These are phyloP conservation scores for Podospora comata DNA, from an alignment of 495 filamentous ascomycete genomes.

Conservation along the genomic window DNA sequence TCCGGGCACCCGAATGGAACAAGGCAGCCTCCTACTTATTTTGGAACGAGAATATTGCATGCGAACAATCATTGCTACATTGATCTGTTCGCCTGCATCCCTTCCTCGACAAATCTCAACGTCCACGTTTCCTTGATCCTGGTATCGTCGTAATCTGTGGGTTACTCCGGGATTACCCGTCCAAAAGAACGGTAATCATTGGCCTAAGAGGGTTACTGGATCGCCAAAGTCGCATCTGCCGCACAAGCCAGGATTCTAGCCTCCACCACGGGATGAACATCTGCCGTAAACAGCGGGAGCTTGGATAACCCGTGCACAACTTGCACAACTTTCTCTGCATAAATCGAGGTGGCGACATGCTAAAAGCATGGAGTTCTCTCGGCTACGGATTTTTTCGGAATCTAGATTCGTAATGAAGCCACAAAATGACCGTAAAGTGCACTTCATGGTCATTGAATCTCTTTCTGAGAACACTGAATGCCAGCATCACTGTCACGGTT, in stretches of 20 bases:
- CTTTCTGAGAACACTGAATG: too few relatives aligned
- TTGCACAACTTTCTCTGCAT: neutral
- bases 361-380: too few relatives aligned
- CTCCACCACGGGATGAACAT: neutral
- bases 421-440: too few relatives aligned
- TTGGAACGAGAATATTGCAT: neutral
- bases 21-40: neutral
- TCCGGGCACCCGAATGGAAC: neutral
- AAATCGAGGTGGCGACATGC: neutral
- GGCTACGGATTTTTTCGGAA: too few relatives aligned
- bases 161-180: neutral
- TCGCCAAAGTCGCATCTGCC: neutral
- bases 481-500: too few relatives aligned
- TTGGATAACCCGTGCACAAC: neutral
- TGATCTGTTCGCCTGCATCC: too few relatives aligned
- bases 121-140: neutral
- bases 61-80: neutral
- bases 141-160: neutral
- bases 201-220: neutral
- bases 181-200: neutral
- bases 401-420: too few relatives aligned
- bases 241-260: neutral
- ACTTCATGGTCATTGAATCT: too few relatives aligned
- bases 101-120: neutral
- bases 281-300: neutral